Percentiles rank a stretch among this genome's conserved stretches.
phyloP scores from a whole-genome alignment of 441 rosid genomes.

The Erysimum cheiri region DNA sequence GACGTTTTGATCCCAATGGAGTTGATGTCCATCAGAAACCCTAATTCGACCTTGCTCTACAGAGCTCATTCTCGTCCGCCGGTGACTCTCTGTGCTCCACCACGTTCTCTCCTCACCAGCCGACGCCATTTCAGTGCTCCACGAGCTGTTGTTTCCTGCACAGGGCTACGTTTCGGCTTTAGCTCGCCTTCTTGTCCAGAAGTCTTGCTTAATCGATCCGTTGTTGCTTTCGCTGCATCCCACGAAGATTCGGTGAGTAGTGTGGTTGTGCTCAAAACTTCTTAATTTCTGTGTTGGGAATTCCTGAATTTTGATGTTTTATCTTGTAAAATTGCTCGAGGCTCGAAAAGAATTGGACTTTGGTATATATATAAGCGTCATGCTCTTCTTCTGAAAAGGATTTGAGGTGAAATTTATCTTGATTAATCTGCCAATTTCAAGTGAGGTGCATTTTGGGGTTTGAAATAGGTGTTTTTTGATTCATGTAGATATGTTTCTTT shows the following conservation, averaged over 20 bases:
- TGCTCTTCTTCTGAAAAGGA: too few relatives aligned
- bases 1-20: slow-evolving; percentile 39
- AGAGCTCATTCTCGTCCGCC: slow-evolving; percentile 42
- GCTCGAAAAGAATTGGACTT: slow-evolving; percentile 4
- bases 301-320: not conserved
- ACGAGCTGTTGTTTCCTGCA: slow-evolving; percentile 37
- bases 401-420: not conserved
- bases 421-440: slow-evolving; percentile 10
- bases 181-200: slow-evolving; percentile 7
- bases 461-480: not conserved
- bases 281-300: not conserved
- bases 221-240: slow-evolving; percentile 63
- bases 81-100: slow-evolving; percentile 34
- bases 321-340: not conserved
- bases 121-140: slow-evolving; percentile 42
- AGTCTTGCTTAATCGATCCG: slow-evolving; percentile 41
- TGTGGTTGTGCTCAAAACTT: not conserved
- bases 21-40: slow-evolving; percentile 52
- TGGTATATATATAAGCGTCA: too few relatives aligned
- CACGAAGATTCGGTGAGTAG: slow-evolving; percentile 74
- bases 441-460: slow-evolving; percentile 13
- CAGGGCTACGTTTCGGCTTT: slow-evolving; percentile 48
- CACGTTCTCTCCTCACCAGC: slow-evolving; percentile 41
- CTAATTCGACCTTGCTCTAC: slow-evolving; percentile 45
- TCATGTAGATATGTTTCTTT: not conserved